Evolutionary conservation across 371 early-diverging fungal genomes (phyloP).

Genomic region (Chytridium lagenaria): DNA sequence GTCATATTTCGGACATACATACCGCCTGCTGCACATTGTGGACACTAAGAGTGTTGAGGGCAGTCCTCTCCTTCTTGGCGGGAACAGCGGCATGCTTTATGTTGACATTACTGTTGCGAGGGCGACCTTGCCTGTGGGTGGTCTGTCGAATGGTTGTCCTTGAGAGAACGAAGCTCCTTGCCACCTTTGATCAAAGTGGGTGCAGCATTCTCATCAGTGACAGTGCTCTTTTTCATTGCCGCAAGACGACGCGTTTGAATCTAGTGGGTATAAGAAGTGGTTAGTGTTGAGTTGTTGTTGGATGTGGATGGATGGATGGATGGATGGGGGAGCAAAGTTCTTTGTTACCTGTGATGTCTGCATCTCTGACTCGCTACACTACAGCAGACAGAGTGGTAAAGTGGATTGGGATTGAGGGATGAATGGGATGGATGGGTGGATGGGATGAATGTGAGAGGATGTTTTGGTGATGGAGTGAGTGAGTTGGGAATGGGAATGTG

Average conservation of each 20-base stretch:
- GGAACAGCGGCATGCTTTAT: background rate
- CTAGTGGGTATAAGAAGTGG: background rate
- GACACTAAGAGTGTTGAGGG: conserved; percentile 8
- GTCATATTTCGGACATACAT: conserved; percentile 6
- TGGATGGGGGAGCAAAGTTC: background rate
- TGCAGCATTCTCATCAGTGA: conserved; percentile 18
- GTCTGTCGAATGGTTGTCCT: too few relatives aligned
- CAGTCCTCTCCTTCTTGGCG: background rate
- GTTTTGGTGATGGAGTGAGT: background rate
- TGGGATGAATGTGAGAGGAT: background rate
- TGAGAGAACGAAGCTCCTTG: conserved; percentile 18
- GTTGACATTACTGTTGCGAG: background rate
- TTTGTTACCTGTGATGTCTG: background rate
- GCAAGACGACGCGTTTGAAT: conserved; percentile 10
- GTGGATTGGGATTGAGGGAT: background rate
- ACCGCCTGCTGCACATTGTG: conserved; percentile 18
- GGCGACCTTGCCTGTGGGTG: too few relatives aligned
- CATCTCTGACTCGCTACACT: background rate
- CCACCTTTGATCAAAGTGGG: conserved; percentile 7
- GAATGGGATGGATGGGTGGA: background rate
- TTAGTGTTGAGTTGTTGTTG: conserved; percentile 2
- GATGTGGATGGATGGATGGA: background rate
- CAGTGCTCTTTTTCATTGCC: conserved; percentile 8
- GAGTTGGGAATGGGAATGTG: background rate
- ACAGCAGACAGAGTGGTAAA: background rate